Base-by-base conservation (phyloP, 768 basidiomycete species). In the Russula foetens region DNA sequence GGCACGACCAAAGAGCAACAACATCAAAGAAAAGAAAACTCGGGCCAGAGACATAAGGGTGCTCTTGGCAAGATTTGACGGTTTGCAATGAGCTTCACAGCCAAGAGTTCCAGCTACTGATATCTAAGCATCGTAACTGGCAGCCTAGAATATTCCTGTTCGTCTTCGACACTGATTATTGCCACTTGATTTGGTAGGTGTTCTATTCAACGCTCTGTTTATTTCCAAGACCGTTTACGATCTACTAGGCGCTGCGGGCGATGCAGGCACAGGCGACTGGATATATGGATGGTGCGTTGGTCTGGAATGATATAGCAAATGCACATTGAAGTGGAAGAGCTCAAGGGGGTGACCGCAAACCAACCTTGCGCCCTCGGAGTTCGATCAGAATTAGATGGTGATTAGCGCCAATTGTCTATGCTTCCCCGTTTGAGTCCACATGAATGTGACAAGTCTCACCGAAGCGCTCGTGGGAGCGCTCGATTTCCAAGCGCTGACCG, bases 371-470 rank as follows among this genome's bases (percentile, higher is more conserved):
- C 52, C 59, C 19, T 28, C 24, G 48, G 21, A 53, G 29, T 54
- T 53, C 44, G 35, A 59, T 59, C 58, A 59, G 58, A 59, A 59
- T 45, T 47, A 53, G 45, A 38, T 17, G 21, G 46, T 39, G 45
- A 54, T 48, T 48, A n/a, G 19, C 59, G 59, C 53, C 45, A 39
- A 28, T 28, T 35, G 15, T 29, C 38, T 17, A 41, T 26, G 31
- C 17, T 44, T 44, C n/a, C 29, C 41, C 41, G 28, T 8, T 54
- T 28, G 21, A n/a, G 52, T 31, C 11, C 21, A 38, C 47, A 54
- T 54, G 47, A 6, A 38, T 48, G 48, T 54, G 47, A 6, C 14
- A 39, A 21, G 28, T 53, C 58, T 39, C 19, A 29, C 4, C 24
- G 44, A n/a, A 28, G 41, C 52, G 52, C 52, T 41, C 11, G 41